These are phyloP conservation scores for Debaryomyces nepalensis DNA, from an alignment of 1,139 yeast genomes.

Conservation along the genomic window DNA sequence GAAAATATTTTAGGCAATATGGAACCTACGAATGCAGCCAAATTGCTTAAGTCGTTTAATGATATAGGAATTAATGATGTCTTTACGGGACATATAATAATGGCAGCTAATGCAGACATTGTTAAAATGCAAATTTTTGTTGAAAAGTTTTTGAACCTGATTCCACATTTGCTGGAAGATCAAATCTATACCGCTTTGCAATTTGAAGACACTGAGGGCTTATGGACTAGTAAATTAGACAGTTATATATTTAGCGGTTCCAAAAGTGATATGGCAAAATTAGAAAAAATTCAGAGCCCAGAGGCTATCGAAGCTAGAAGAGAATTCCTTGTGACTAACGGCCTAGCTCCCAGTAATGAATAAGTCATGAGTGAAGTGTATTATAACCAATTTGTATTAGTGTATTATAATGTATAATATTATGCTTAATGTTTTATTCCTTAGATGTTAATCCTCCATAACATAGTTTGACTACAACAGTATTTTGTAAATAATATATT, in stretches of 20 bases:
- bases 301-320: slow-evolving; percentile 26
- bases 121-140: slow-evolving; percentile 19
- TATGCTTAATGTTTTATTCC: not conserved
- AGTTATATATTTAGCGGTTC: slow-evolving; percentile 6
- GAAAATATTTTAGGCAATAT: slow-evolving; percentile 12
- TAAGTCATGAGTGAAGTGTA: not conserved
- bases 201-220: slow-evolving; percentile 24
- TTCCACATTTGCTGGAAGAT: slow-evolving; percentile 14
- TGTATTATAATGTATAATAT: slow-evolving; percentile 11
- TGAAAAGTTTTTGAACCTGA: slow-evolving; percentile 14
- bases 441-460: too few relatives aligned
- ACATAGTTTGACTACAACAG: not conserved
- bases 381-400: slow-evolving; percentile 4
- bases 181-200: slow-evolving; percentile 17
- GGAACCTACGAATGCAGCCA: slow-evolving; percentile 15
- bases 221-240: slow-evolving; percentile 29
- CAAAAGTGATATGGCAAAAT: slow-evolving; percentile 13
- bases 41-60: slow-evolving; percentile 22
- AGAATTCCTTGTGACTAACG: slow-evolving; percentile 27
- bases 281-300: slow-evolving; percentile 27
- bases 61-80: slow-evolving; percentile 30
- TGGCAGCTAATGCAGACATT: slow-evolving; percentile 30
- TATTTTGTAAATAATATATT: not conserved
- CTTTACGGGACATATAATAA: slow-evolving; percentile 35
- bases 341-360: too few relatives aligned